These are phyloP conservation scores for Pyricularia sp. DNA, from an alignment of 2,329 filamentous ascomycete genomes.

Conservation along the genomic window DNA sequence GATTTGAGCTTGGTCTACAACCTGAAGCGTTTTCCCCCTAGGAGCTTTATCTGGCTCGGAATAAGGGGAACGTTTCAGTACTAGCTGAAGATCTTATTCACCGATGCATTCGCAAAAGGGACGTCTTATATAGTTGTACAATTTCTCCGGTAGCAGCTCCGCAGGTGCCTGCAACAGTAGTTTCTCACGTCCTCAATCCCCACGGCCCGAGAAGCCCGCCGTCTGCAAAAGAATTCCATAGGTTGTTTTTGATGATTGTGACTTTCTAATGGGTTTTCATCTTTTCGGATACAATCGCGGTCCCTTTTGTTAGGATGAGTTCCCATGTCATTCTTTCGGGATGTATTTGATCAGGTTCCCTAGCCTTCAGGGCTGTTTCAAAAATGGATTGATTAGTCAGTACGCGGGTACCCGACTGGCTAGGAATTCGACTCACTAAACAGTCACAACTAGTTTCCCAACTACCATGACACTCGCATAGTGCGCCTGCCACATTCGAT, in stretches of 20 bases:
- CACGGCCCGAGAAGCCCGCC: neutral
- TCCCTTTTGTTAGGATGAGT: neutral
- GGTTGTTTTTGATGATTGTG: neutral
- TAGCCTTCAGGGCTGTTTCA: neutral
- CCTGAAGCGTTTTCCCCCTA: too few relatives aligned
- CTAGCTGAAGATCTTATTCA: too few relatives aligned
- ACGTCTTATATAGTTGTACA: too few relatives aligned
- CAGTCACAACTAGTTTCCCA: neutral
- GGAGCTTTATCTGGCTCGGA: too few relatives aligned
- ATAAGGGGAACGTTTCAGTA: too few relatives aligned
- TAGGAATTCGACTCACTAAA: neutral
- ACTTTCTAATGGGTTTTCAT: neutral
- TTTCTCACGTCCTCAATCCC: too few relatives aligned
- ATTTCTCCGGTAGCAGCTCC: too few relatives aligned
- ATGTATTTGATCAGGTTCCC: neutral
- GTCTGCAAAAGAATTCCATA: neutral
- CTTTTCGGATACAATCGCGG: neutral
- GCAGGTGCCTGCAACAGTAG: too few relatives aligned
- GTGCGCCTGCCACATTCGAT: neutral
- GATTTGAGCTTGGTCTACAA: too few relatives aligned
- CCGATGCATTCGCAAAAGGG: too few relatives aligned
- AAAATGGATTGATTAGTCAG: neutral
- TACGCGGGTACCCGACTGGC: neutral
- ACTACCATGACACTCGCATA: neutral
- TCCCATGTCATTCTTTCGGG: neutral